phyloP scores from a whole-genome alignment of 1,284 basidiomycete genomes.

The Leccinum pachyderme region DNA sequence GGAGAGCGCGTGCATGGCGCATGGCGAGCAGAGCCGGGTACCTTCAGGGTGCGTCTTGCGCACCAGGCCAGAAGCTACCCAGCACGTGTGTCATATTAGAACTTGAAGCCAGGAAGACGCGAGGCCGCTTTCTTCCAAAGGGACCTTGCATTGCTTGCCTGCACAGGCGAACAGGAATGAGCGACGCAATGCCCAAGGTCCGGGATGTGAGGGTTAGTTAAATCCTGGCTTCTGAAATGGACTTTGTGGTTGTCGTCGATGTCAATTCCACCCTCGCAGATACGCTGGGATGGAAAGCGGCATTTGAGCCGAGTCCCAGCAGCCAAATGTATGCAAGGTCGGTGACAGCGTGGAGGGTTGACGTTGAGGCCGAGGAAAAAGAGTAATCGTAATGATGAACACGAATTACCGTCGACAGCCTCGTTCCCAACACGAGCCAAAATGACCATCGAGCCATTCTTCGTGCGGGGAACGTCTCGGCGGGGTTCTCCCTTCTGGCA shows the following conservation, averaged over 20 bases:
- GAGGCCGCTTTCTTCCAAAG: constrained; percentile 33
- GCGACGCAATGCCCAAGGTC: constrained; percentile 16
- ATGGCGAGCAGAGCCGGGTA: constrained; percentile 28
- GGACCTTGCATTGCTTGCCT: constrained; percentile 25
- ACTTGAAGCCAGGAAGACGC: constrained; percentile 31
- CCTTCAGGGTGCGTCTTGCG: constrained; percentile 23
- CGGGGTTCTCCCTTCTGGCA: neutral
- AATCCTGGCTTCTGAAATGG: constrained; percentile 17
- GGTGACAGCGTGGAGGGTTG: constrained; percentile 20
- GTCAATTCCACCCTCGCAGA: constrained; percentile 8
- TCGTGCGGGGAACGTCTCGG: constrained; percentile 3
- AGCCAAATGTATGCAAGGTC: constrained; percentile 8
- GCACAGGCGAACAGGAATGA: constrained; percentile 34
- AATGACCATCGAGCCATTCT: constrained; percentile 21
- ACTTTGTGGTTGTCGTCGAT: constrained; percentile 1
- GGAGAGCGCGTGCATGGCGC: constrained; percentile 30
- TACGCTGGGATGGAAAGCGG: constrained; percentile 3
- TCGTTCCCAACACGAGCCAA: constrained; percentile 30
- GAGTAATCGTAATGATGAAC: constrained; percentile 20
- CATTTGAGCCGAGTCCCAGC: constrained; percentile 2
- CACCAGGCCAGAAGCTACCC: constrained; percentile 17
- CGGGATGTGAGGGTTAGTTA: constrained; percentile 8
- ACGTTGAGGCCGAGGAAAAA: constrained; percentile 23
- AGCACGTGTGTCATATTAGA: constrained; percentile 26
- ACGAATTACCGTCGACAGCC: constrained; percentile 29